A percentile compares a stretch with the other conserved stretches of the same genome.
phyloP scores from a whole-genome alignment of 176 grass and related monocot genomes.

The Raddia guianensis region DNA sequence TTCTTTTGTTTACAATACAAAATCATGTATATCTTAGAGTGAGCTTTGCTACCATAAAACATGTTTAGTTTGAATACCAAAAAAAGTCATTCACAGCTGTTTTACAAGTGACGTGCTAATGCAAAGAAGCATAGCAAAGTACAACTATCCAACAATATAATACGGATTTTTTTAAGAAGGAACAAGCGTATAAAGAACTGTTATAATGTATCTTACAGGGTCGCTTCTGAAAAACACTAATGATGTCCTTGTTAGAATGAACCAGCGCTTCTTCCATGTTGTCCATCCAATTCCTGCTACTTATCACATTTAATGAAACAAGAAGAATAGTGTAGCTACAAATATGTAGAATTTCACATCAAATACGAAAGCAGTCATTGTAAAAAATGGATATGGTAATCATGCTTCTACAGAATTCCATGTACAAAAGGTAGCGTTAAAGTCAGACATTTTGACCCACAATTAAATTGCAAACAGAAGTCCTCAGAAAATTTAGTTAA shows the following conservation, averaged over 20 bases:
- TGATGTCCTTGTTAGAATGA: conserved; percentile 91
- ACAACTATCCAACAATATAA: conserved; percentile 8
- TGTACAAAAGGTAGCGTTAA: conserved; percentile 8
- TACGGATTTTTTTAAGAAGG: conserved; percentile 17
- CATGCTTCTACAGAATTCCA: conserved; percentile 5
- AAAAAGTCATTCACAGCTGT: conserved; percentile 25
- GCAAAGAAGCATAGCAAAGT: conserved; percentile 33
- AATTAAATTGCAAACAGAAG: conserved; percentile 30
- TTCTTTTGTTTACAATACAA: conserved; percentile 30
- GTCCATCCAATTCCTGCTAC: conserved; percentile 93
- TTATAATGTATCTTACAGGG: conserved; percentile 66
- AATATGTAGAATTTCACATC: conserved; percentile 30
- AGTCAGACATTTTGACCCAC: conserved; percentile 1
- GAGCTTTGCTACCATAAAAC: conserved; percentile 4
- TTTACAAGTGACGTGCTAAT: conserved; percentile 30
- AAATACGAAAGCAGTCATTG: conserved; percentile 23
- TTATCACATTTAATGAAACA: conserved; percentile 40
- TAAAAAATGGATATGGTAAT: conserved; percentile 24
- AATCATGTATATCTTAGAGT: conserved; percentile 6
- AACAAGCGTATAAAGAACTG: conserved; percentile 17
- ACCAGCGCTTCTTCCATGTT: conserved; percentile 99
- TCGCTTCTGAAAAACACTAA: conserved; percentile 91
- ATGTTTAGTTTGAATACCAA: conserved; percentile 20
- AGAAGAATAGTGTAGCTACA: conserved; percentile 21
- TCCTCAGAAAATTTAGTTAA: conserved; percentile 1